Conservation (phyloP, 306 rosid species). For the Acacia confusa region DNA sequence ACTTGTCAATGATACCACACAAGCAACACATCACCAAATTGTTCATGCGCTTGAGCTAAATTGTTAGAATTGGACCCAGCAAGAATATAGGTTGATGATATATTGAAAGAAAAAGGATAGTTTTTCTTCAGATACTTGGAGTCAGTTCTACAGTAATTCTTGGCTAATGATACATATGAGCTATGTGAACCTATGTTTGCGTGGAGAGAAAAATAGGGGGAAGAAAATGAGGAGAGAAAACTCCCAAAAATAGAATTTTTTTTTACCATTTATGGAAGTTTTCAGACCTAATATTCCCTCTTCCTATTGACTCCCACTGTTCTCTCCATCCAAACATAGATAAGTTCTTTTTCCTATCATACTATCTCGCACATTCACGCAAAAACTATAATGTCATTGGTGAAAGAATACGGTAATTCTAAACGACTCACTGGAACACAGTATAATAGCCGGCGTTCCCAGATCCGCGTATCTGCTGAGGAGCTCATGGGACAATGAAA, state of each 20-base stretch:
- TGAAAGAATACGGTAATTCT: not conserved
- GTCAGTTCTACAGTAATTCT: not conserved
- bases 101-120: not conserved
- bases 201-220: too few species aligned
- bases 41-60: not conserved
- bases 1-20: not conserved
- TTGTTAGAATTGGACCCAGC: not conserved
- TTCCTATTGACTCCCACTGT: too few species aligned
- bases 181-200: not conserved
- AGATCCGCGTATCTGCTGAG: constrained; percentile 47
- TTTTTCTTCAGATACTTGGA: not conserved
- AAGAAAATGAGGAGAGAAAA: too few species aligned
- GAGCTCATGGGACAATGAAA: constrained; percentile 51
- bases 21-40: not conserved
- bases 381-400: not conserved
- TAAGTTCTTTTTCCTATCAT: not conserved
- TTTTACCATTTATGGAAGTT: too few species aligned
- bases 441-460: constrained; percentile 75
- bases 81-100: not conserved
- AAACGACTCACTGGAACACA: constrained; percentile 73
- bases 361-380: not conserved
- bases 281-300: too few species aligned
- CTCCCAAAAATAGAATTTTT: too few species aligned
- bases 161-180: not conserved
- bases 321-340: too few species aligned